Conservation (phyloP, 2,329 filamentous ascomycete genomes). For the Zymoseptoria tritici region DNA sequence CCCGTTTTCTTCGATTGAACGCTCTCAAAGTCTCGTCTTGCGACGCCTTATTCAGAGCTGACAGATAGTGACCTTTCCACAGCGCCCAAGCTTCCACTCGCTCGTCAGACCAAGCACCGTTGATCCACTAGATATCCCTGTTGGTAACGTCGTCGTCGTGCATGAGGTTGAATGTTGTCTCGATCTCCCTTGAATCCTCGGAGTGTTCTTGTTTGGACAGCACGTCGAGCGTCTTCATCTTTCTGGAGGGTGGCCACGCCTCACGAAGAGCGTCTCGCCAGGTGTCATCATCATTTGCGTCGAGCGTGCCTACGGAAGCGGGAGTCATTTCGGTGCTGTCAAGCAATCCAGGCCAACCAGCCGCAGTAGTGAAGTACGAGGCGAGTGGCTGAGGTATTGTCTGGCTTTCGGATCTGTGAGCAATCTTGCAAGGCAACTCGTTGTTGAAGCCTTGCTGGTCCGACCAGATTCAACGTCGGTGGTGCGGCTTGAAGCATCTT, state of each 20-base stretch:
- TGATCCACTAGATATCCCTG: not conserved
- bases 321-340: too few relatives aligned
- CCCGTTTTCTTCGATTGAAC: not conserved
- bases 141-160: not conserved
- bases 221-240: not conserved
- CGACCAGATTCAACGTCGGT: too few relatives aligned
- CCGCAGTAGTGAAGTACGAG: too few relatives aligned
- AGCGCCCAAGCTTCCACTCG: not conserved
- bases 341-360: too few relatives aligned
- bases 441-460: too few relatives aligned
- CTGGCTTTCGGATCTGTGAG: too few relatives aligned
- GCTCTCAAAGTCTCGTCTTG: not conserved
- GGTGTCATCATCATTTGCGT: not conserved
- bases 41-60: not conserved
- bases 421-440: too few relatives aligned
- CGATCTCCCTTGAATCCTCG: not conserved
- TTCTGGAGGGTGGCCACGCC: not conserved
- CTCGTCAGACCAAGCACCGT: not conserved
- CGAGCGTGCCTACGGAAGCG: not conserved
- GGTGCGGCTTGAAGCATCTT: too few relatives aligned
- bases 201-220: not conserved
- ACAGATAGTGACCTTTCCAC: not conserved
- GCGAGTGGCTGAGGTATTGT: too few relatives aligned
- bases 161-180: not conserved
- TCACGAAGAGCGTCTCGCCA: not conserved